A percentile compares a stretch with the other conserved stretches of the same genome.
These are phyloP conservation scores for Phytophthora gonapodyides DNA, from an alignment of 352 stramenopile genomes.

Conservation along the genomic window DNA sequence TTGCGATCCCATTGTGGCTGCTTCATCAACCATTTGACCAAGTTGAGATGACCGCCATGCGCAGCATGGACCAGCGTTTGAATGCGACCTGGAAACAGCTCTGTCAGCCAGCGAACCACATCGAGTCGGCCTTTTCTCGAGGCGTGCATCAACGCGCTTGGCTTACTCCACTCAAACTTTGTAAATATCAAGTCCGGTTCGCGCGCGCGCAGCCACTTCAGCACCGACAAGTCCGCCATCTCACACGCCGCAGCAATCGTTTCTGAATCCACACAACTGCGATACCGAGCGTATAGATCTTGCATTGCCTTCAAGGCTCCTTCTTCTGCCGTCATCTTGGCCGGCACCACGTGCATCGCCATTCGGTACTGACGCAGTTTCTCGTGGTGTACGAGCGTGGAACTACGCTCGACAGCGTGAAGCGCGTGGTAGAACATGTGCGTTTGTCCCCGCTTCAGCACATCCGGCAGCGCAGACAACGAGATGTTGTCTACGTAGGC, in stretches of 20 bases:
- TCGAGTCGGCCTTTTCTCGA: slow-evolving; percentile 1
- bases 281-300: slow-evolving; percentile 8
- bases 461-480: not conserved
- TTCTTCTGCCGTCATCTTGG: slow-evolving; percentile 4
- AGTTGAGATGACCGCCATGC: slow-evolving; percentile 1
- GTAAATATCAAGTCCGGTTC: not conserved
- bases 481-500: not conserved
- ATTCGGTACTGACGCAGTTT: slow-evolving; percentile 21
- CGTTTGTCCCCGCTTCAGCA: slow-evolving; percentile 1
- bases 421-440: slow-evolving; percentile 8
- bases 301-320: slow-evolving; percentile 6
- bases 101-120: slow-evolving; percentile 13
- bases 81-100: slow-evolving; percentile 6
- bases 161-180: not conserved
- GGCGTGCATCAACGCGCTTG: not conserved
- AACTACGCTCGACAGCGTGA: slow-evolving; percentile 9
- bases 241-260: not conserved
- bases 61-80: not conserved
- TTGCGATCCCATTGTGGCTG: not conserved
- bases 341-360: slow-evolving; percentile 8
- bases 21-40: slow-evolving; percentile 11
- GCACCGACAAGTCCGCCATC: slow-evolving; percentile 6
- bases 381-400: slow-evolving; percentile 10
- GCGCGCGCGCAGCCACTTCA: slow-evolving; percentile 9
- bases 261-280: not conserved